phyloP scores from a whole-genome alignment of 192 early-diverging fungal species.

The Coemansia sp. region DNA sequence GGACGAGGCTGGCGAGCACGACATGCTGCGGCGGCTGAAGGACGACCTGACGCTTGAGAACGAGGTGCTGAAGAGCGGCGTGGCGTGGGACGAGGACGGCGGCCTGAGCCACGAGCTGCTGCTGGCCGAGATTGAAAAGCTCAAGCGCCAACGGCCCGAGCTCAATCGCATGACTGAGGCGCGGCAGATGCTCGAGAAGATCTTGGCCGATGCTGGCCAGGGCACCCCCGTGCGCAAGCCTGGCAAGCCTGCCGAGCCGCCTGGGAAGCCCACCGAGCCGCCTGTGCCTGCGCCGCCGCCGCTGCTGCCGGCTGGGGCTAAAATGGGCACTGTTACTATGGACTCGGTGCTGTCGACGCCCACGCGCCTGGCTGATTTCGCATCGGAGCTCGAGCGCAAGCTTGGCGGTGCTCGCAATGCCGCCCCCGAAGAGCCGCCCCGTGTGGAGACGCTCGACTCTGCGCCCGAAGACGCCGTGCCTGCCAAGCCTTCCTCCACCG shows the following conservation, averaged over 20 bases:
- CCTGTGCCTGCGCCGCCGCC: not conserved
- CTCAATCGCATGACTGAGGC: constrained; percentile 55
- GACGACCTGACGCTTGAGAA: constrained; percentile 57
- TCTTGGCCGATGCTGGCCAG: constrained; percentile 47
- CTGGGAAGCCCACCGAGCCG: not conserved
- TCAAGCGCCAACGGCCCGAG: constrained; percentile 47
- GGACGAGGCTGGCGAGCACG: constrained; percentile 60
- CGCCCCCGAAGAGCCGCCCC: not conserved
- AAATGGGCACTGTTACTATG: constrained; percentile 55
- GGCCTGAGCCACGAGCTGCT: constrained; percentile 51
- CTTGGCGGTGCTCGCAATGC: constrained; percentile 26
- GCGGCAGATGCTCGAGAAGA: constrained; percentile 51
- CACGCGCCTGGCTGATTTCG: constrained; percentile 47
- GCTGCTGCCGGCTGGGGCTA: constrained; percentile 31
- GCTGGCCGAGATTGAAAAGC: constrained; percentile 53
- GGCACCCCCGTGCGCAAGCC: constrained; percentile 30
- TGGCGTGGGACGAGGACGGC: constrained; percentile 38
- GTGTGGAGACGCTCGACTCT: constrained; percentile 2
- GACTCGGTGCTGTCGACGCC: constrained; percentile 49
- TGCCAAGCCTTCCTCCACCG: constrained; percentile 1
- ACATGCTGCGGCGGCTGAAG: constrained; percentile 51
- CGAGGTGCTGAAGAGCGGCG: constrained; percentile 53
- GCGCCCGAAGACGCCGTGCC: not conserved
- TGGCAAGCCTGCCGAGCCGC: constrained; percentile 5
- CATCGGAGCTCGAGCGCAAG: constrained; percentile 52